Evolutionary conservation across 495 filamentous ascomycete species (phyloP).

Genomic region (Neurospora africana): DNA sequence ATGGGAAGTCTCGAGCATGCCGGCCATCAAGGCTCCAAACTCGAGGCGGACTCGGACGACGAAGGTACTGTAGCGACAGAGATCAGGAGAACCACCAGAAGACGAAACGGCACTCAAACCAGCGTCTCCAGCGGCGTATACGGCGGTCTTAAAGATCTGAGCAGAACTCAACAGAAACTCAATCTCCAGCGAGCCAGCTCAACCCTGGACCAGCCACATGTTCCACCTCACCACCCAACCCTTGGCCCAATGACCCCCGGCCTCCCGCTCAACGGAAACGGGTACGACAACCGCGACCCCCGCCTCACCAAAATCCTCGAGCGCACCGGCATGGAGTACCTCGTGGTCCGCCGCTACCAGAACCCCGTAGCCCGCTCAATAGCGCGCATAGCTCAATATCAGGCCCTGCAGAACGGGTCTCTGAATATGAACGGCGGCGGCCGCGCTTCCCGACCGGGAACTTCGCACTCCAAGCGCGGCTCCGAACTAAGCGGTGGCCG

Average conservation of each 20-base stretch:
- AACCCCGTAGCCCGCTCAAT: slow-evolving; percentile 53
- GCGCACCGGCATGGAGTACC: slow-evolving; percentile 53
- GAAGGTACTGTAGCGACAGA: slow-evolving; percentile 8
- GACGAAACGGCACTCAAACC: slow-evolving; percentile 7
- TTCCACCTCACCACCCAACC: slow-evolving; percentile 30
- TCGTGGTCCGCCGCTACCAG: slow-evolving; percentile 56
- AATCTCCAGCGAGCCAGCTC: slow-evolving; percentile 60
- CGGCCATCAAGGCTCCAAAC: slow-evolving; percentile 3
- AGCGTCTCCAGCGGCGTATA: slow-evolving; percentile 6
- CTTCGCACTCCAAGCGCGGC: slow-evolving; percentile 7
- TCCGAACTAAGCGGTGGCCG: slow-evolving; percentile 7
- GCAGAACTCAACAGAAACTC: slow-evolving; percentile 60
- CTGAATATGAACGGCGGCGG: slow-evolving; percentile 4
- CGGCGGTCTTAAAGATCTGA: slow-evolving; percentile 39
- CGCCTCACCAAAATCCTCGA: slow-evolving; percentile 48
- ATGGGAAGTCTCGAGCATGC: slow-evolving; percentile 16
- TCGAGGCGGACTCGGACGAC: slow-evolving; percentile 1
- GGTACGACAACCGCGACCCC: slow-evolving; percentile 39
- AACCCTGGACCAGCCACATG: slow-evolving; percentile 38
- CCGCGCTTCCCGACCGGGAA: slow-evolving; percentile 12
- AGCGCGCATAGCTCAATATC: slow-evolving; percentile 39
- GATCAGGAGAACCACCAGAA: slow-evolving; percentile 29
- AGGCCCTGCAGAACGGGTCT: slow-evolving; percentile 38
- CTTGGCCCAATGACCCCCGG: slow-evolving; percentile 16
- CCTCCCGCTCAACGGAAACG: slow-evolving; percentile 27